Base-by-base conservation (phyloP, 768 basidiomycete genomes). In the Boletus sp. region DNA sequence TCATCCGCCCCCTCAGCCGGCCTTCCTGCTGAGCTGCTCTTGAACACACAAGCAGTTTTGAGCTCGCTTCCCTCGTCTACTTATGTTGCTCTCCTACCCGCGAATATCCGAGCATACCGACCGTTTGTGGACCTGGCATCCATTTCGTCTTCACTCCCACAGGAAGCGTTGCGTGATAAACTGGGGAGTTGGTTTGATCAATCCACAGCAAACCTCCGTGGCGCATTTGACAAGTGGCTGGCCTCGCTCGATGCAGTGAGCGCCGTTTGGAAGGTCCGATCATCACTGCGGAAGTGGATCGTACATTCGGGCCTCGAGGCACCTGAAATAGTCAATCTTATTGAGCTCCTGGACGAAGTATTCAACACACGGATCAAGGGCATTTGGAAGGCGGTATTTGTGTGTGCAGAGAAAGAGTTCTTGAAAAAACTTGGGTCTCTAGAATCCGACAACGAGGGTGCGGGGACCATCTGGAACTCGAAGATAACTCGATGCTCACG, bases 111-210 rank as follows among this genome's bases (percentile, higher is more conserved):
- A 59, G 78, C 81, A 5, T 97, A 94, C 70, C 90, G 85, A 62
- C 94, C 94, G 9, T 95, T 90, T 68, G 81, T 96, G 56, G 87
- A 93, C 62, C 72, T 85, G 7, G 73, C 77, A 9, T 83, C 89
- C 1, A 68, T 82, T 0, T 81, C 83, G 4, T 77, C 83, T 17
- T 74, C 75, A 3, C 69, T 85, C 23, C 68, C 80, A 4, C 75
- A 74, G 41, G 60, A 69, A 1, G 66, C 74, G 25, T 71, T 88
- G 45, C 58, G 67, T 19, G 66, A 74, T 17, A 82, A 78, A 51
- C 68, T 92, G 13, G 66, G 74, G 5, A 75, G 75, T 35, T 95
- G 92, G 91, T 85, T 90, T 66, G 62, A 68, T 33, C 75, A 79
- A 29, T 82, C 85, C 1, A 69, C 74, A 25, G 59, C 73, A 40